Base-by-base conservation (phyloP, 371 early-diverging fungal species). In the Mucor circinelloides region DNA sequence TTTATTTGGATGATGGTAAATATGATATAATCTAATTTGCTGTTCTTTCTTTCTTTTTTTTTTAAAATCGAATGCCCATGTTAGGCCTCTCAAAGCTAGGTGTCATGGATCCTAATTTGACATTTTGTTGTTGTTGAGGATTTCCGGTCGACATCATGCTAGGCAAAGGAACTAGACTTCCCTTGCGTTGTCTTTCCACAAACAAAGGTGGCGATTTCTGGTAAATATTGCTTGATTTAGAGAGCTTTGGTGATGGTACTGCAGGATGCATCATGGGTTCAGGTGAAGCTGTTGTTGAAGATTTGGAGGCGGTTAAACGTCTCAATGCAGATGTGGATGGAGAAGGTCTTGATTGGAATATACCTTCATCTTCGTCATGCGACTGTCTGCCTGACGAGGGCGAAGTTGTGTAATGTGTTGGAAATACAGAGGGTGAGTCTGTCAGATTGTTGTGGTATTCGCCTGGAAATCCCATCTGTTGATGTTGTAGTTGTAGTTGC, bases 301-400 rank as follows among this genome's bases (percentile, higher is more conserved):
- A 71, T 58, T 66, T 66, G 8, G 71, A 71, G 21, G 63, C 59
- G 28, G 71, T 67, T n/a, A 71, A 31, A 19, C 67, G 63, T 67
- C 71, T 30, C 31, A 63, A 13, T 7, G 65, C 25, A 10, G 70
- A 59, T 1, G 27, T 38, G 15, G 19, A 50, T 28, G 59, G 42
- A 38, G 59, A 60, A 8, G n/a, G 6, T 28, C 48, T 30, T 10
- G 60, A 34, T 6, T 59, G 58, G 15, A 52, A 54, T n/a, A 46
- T 46, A 13, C 28, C n/a, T 9, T 58, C 40, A 6, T 59, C 66
- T 34, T 58, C 66, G 25, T 66, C 66, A 21, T 59, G 7, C 23
- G 58, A 58, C 15, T 19, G 46, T 36, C 42, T 52, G n/a, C 23
- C 42, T 34, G 44, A 31, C 15, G 56, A 21, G n/a, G 21, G 15